phyloP scores from a whole-genome alignment of 2,329 filamentous ascomycete species.

The Aspergillus ruber region DNA sequence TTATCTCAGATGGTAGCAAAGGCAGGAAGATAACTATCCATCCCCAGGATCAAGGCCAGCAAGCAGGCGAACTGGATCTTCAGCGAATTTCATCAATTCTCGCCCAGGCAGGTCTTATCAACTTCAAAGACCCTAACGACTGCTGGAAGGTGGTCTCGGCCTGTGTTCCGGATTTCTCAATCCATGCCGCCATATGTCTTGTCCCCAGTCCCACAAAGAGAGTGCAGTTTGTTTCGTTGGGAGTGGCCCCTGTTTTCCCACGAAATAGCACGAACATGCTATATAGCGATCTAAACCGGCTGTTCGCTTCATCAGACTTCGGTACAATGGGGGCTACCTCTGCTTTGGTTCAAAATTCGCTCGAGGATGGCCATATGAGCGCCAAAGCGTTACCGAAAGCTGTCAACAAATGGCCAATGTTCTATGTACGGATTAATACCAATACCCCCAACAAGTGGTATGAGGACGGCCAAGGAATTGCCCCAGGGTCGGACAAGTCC shows the following conservation, averaged over 20 bases:
- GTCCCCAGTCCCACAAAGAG: conserved; percentile 64
- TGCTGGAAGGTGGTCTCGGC: conserved; percentile 67
- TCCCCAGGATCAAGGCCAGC: conserved; percentile 1
- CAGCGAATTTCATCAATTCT: conserved; percentile 49
- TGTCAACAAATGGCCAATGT: conserved; percentile 82
- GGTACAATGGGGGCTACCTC: conserved; percentile 51
- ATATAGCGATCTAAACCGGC: conserved; percentile 69
- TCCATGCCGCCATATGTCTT: conserved; percentile 67
- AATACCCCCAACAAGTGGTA: conserved; percentile 34
- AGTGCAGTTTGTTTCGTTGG: conserved; percentile 75
- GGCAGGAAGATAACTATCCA: conserved; percentile 31
- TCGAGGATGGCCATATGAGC: conserved; percentile 38
- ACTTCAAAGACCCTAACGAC: conserved; percentile 44
- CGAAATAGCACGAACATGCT: conserved; percentile 57
- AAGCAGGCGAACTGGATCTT: conserved; percentile 16
- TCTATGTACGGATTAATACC: conserved; percentile 63
- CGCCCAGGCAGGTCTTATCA: conserved; percentile 58
- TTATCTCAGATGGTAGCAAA: conserved; percentile 49
- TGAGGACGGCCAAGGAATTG: conserved; percentile 34
- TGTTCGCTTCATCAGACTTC: conserved; percentile 74
- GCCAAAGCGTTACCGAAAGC: conserved; percentile 53
- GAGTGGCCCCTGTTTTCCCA: conserved; percentile 58
- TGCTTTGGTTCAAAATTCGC: conserved; percentile 27
- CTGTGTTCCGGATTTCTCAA: conserved; percentile 52
- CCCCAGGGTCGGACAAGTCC: conserved; percentile 32